Evolutionary conservation across 2,329 filamentous ascomycete species (phyloP), one percentile per base, ranked within the genome.

Genomic region (Seiridium unicorne): DNA sequence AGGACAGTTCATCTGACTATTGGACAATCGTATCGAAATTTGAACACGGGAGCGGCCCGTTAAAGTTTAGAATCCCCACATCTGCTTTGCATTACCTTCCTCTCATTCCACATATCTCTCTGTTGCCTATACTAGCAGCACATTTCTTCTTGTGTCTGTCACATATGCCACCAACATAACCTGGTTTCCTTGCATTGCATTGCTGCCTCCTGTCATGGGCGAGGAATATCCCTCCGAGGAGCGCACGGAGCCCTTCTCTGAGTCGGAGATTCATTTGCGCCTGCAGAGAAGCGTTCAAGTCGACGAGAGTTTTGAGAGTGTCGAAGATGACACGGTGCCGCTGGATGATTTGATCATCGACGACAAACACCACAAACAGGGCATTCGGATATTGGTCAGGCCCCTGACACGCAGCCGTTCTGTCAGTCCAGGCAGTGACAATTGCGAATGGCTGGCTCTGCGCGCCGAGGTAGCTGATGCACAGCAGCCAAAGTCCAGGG

Each of bases 201-300:
- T 47, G 18, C 55, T 57, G 44, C 62, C 54, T 60, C 63, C 18
- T 26, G 66, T 67, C 67, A 84, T 84, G 82, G 76, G 74, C 66
- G 80, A 83, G 64, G 72, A 75, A 64, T 78, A 72, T 65, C 70
- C 72, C 55, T 76, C 77, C 34, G 76, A 79, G 71, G 83, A 86
- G 74, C 81, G 78, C 72, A 87, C 84, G 51, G 83, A 86, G 72
- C 82, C 83, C 8, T 84, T 85, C 65, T 83, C 84, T 8, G 77
- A 84, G 63, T 80, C 81, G 55, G 83, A 86, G 70, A 78, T 85
- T 63, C 79, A 84, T 55, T 73, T 78, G 34, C 81, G 82, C 18
- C 72, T 84, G 61, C 64, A 65, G 48, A 76, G 74, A 61, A 73
- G 70, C 65, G 73, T 84, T 58, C 75, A 77, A 51, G 76, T 81